Evolutionary conservation across 2,329 filamentous ascomycete genomes (phyloP).

Genomic region (Sporothrix schenckii): DNA sequence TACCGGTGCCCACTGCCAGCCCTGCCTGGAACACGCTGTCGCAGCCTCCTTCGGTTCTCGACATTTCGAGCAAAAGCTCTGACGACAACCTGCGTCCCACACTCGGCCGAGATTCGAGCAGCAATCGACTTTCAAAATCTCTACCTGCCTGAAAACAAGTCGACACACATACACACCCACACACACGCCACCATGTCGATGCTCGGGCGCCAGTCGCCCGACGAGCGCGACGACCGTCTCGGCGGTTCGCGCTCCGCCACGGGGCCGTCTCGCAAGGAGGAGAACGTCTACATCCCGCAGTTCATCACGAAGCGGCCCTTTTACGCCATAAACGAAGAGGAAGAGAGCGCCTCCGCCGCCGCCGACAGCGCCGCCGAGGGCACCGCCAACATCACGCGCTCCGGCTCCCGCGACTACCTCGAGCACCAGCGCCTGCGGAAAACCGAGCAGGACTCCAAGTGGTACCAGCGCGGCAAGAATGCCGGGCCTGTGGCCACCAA

Average conservation of each 20-base stretch:
- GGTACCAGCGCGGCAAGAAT: conserved; percentile 90
- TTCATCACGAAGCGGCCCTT: conserved; percentile 99
- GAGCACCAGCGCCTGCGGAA: conserved; percentile 91
- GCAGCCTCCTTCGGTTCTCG: not conserved
- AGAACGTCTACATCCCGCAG: conserved; percentile 96
- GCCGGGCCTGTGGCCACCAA: conserved; percentile 88
- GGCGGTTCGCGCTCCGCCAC: conserved; percentile 35
- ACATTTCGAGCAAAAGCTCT: not conserved
- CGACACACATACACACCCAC: not conserved
- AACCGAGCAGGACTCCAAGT: conserved; percentile 74
- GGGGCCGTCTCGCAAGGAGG: conserved; percentile 63
- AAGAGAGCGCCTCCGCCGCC: conserved; percentile 43
- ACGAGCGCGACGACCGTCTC: conserved; percentile 36
- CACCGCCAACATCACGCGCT: conserved; percentile 14
- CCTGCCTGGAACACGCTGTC: not conserved
- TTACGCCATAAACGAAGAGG: conserved; percentile 74
- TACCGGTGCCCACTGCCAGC: not conserved
- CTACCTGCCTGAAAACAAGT: not conserved
- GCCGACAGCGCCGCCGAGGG: conserved; percentile 9
- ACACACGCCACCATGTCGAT: conserved; percentile 33
- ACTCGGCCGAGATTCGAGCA: not conserved
- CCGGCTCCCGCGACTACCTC: conserved; percentile 66
- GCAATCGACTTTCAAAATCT: not conserved
- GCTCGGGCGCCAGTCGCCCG: conserved; percentile 37
- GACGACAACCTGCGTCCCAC: not conserved